Evolutionary conservation across 2,329 filamentous ascomycete species (phyloP), one percentile per base, ranked within the genome.

Genomic region (Neoarthrinium moseri): DNA sequence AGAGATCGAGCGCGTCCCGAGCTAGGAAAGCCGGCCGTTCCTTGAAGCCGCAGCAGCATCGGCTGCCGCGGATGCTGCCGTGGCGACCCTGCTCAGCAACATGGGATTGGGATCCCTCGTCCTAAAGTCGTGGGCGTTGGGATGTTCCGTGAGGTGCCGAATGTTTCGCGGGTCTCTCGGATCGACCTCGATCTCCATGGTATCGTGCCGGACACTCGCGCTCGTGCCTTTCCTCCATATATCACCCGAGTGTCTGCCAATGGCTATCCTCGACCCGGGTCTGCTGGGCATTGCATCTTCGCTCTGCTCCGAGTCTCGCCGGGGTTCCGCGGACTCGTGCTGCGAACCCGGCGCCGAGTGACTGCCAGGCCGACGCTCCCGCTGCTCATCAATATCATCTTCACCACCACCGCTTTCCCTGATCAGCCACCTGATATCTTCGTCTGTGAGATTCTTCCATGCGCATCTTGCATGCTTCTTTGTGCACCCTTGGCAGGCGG

Each of bases 381-480:
- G 57, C 7, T 45, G 23, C 30, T 66, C 61, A 3, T 62, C 56
- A 23, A 56, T 60, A 3, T 58, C 56, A 13, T 65, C 62, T 5
- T 59, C 60, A 13, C 51, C 55, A 2, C 61, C 58, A 18, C 54
- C 48, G 3, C 48, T 46, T 45, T 67, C 65, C 29, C 59, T 57
- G 43, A 63, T 67, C 4, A 69, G 54, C 53, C 61, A 58, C 3
- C 58, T 57, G 22, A 71, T 58, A 49, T 95, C 91, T 3, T 86
- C 84, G 24, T 89, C 82, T 13, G 81, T 83, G n/a, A 94, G 81
- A 35, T 87, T 83, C 54, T 84, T 87, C 90, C 90, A 95, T 12
- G 83, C 84, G 63, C 90, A 95, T 58, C 91, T 91, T 17, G 89
- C 89, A 62, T 95, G 90, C 63, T 95, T 95, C 63, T 89, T 91